phyloP scores from a whole-genome alignment of 148 eudicot species.

The Silene latifolia region DNA sequence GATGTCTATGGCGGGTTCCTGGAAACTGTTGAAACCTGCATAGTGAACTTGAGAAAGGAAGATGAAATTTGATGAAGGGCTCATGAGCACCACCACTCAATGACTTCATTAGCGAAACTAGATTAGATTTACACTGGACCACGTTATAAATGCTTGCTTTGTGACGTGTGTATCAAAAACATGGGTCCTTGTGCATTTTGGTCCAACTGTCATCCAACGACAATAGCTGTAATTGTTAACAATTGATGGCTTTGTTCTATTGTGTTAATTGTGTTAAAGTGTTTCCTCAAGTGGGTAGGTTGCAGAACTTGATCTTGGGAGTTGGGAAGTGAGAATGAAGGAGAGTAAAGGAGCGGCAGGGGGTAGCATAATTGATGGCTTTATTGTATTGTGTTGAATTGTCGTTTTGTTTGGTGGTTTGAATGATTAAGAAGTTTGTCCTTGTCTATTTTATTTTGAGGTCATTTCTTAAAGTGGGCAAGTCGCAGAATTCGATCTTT shows the following conservation, averaged over 20 bases:
- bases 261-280: not conserved
- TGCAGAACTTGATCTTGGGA: not conserved
- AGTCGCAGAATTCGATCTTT: not conserved
- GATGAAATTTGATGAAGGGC: no score
- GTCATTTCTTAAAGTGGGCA: not conserved
- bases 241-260: not conserved
- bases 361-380: not conserved
- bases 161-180: no score
- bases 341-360: not conserved
- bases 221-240: no score
- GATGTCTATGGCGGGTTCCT: no score
- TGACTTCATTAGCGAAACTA: no score
- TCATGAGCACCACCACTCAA: not conserved
- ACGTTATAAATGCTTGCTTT: no score
- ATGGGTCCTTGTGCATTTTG: no score
- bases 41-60: no score
- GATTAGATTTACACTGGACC: no score
- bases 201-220: no score
- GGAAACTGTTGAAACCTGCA: no score
- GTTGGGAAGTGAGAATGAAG: not conserved
- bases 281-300: not conserved
- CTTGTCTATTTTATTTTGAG: not conserved
- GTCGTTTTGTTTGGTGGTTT: not conserved
- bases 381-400: not conserved
- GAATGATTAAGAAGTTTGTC: not conserved